A percentile compares a stretch with the other conserved stretches of the same genome.
phyloP scores from a whole-genome alignment of 805 yeast genomes.

The Lachancea fermentati region DNA sequence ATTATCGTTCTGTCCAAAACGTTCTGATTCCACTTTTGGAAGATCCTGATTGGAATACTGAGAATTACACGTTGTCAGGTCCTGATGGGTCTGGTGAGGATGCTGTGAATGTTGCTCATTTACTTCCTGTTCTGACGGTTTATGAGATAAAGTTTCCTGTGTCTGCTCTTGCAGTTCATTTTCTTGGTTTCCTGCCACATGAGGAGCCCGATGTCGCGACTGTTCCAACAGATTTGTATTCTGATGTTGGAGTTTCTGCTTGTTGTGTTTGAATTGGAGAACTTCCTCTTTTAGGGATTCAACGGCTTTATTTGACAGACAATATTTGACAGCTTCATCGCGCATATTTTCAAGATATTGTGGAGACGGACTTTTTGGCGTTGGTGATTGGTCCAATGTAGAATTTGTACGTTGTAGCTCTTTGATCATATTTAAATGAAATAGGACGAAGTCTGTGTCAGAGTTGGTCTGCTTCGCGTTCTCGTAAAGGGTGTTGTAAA shows the following conservation, averaged over 20 bases:
- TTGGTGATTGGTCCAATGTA: slow-evolving; percentile 3
- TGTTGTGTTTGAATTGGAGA: slow-evolving; percentile 29
- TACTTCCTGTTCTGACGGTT: too few species aligned
- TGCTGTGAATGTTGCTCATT: too few species aligned
- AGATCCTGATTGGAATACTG: too few species aligned
- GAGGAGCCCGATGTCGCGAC: background rate
- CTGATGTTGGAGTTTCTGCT: slow-evolving; percentile 17
- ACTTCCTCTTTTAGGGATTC: slow-evolving; percentile 30
- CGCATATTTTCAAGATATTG: slow-evolving; percentile 16
- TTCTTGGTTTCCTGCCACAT: background rate
- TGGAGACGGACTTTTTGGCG: slow-evolving; percentile 3
- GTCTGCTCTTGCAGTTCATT: too few species aligned
- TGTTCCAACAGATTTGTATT: background rate
- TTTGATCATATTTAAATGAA: slow-evolving; percentile 30
- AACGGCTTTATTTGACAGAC: slow-evolving; percentile 22
- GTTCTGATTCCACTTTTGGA: too few species aligned
- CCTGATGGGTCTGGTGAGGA: too few species aligned
- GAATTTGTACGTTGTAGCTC: slow-evolving; percentile 27
- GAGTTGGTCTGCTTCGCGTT: slow-evolving; percentile 36
- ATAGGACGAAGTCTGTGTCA: slow-evolving; percentile 29
- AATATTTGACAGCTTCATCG: slow-evolving; percentile 21
- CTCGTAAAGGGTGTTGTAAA: slow-evolving; percentile 64
- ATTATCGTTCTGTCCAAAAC: too few species aligned
- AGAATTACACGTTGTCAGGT: too few species aligned
- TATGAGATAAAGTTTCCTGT: too few species aligned